Evolutionary conservation across 352 stramenopile species (phyloP), one percentile per base, ranked within the genome.

Genomic region (Phytophthora palmivora): DNA sequence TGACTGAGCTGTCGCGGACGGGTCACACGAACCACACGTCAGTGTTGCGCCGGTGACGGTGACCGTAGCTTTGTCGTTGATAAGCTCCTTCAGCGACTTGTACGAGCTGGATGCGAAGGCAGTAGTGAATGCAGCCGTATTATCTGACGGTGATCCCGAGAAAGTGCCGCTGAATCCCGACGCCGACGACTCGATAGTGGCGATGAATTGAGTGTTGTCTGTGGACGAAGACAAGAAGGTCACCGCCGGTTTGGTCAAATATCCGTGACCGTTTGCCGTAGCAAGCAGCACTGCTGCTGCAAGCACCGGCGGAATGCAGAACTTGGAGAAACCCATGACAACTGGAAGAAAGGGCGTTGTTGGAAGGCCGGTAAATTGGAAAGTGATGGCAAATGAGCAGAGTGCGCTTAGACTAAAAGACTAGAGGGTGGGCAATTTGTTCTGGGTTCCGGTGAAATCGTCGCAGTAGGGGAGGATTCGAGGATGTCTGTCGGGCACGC

Each of bases 131-230:
- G 66, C 54, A 4, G 66, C 66, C 43, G 54, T 54, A 54, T 74
- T 74, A 33, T 63, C 55, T 2, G 53, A 49, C 5, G 66, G 66
- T 12, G 56, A 64, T 2, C 48, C 54, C 1, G 34, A 61, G 60
- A 74, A 74, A 12, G 49, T 61, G 18, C 60, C 66, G 28, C 50
- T 63, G 41, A 73, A 65, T 34, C 58, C 58, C 10, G 66, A 74
- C 5, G 66, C 60, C 11, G 60, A 67, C n/a, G 60, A 58, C 43
- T 74, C 66, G 39, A 74, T 74, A 16, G 60, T 71, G 16, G 54
- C 66, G 22, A 63, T 70, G 66, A 60, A 74, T 33, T 70, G 60
- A 30, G 66, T 74, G 39, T 53, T 67, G 60, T 74, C 66, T 3
- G 47, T 67, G 1, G 57, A 64, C 15, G 52, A 66, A 15, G 65